Percentiles rank a stretch among this genome's conserved stretches.
These are phyloP conservation scores for Sporothrix pseudoabietina DNA, from an alignment of 2,329 filamentous ascomycete genomes.

Conservation along the genomic window DNA sequence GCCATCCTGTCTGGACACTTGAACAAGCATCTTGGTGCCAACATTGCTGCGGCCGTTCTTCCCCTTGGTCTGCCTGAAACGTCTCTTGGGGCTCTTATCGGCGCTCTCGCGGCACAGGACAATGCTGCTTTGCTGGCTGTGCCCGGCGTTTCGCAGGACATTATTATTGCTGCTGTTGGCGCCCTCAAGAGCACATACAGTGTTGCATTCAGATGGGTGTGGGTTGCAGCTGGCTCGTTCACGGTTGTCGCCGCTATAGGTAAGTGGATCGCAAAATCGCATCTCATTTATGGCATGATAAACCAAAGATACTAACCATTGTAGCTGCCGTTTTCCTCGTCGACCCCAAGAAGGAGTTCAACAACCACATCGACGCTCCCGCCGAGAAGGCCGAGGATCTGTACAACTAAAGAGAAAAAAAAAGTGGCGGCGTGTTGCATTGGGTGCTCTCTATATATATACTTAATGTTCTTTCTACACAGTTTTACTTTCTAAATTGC, in stretches of 20 bases:
- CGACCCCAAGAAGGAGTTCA: constrained; percentile 44
- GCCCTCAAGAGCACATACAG: constrained; percentile 26
- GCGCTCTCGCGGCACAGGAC: constrained; percentile 1
- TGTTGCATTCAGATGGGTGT: constrained; percentile 28
- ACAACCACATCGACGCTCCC: constrained; percentile 44
- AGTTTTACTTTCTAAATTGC: background rate
- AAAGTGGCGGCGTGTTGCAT: too few species aligned
- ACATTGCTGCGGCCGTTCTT: constrained; percentile 26
- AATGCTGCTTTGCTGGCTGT: background rate
- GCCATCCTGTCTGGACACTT: constrained; percentile 37
- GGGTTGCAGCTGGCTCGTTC: constrained; percentile 28
- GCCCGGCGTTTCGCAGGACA: constrained; percentile 10
- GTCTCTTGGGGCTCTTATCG: constrained; percentile 18
- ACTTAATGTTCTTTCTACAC: background rate
- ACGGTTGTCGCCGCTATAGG: constrained; percentile 27
- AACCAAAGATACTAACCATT: background rate
- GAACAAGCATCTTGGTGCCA: constrained; percentile 15
- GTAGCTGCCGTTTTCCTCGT: constrained; percentile 38
- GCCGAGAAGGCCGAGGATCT: constrained; percentile 38
- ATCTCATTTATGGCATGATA: background rate
- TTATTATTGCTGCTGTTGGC: constrained; percentile 26
- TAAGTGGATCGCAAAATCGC: background rate
- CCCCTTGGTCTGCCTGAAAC: constrained; percentile 27
- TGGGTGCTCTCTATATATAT: background rate
- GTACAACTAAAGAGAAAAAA: constrained; percentile 1